Base-by-base conservation (phyloP, 2,329 filamentous ascomycete species). In the Corinectria fuckeliana region DNA sequence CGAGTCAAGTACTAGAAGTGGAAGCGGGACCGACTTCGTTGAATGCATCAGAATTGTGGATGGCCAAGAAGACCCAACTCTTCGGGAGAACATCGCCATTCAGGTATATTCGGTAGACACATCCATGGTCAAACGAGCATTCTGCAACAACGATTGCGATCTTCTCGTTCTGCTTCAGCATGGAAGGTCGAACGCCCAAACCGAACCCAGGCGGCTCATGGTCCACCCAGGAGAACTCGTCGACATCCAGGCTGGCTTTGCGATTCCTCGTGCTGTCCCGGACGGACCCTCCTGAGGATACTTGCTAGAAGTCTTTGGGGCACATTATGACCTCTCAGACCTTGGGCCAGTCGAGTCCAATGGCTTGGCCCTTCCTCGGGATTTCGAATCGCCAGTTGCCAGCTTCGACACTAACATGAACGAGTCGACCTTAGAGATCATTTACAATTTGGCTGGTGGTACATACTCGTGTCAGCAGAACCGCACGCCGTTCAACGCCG, bases 181-280 rank as follows among this genome's bases (percentile, higher is more conserved):
- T 62, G 91, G 91, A 4, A 81, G 82, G 14, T 77, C 93, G 34
- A 89, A 93, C 69, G 88, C 93, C 63, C 85, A 88, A 70, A 93
- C 91, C 1, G 91, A 93, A 75, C 79, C 93, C 49, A 91, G 91
- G 44, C 84, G 82, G 68, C 77, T 93, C 11, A 82, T 91, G 49
- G 86, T 93, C 20, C 83, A 90, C 53, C 90, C 89, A 3, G 88
- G 89, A 71, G 91, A 93, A 74, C 91, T 93, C 44, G 85, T 82
- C 65, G 87, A 93, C 2, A 87, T 93, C 51, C 89, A 90, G 4
- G 81, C 90, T 34, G 90, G 90, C 41, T 80, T n/a, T 92, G 64
- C 82, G 88, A 70, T 92, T 91, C 78, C 86, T 87, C 47, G 89
- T 93, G 5, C 80, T 78, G n/a, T 92, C 3, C 80, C 82, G n/a